These are phyloP conservation scores for Corylus heterophylla DNA, from an alignment of 306 rosid genomes.

Conservation along the genomic window DNA sequence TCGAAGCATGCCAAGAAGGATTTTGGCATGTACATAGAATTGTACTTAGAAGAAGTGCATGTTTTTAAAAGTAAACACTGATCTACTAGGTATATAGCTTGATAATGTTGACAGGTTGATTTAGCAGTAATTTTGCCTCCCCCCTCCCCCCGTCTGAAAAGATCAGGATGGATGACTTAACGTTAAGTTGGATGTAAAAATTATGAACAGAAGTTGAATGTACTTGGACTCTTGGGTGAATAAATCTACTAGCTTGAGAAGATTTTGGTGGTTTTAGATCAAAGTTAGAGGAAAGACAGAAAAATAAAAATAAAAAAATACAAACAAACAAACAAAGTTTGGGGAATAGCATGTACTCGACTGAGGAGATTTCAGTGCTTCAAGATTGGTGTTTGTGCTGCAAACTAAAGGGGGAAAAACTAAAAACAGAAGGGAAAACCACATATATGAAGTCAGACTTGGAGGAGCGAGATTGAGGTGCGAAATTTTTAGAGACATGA, in stretches of 20 bases:
- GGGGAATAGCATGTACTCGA: not conserved
- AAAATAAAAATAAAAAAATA: not conserved
- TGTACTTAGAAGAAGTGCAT: no score
- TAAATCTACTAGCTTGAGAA: not conserved
- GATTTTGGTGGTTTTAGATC: not conserved
- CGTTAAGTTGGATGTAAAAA: no score
- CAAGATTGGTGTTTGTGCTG: not conserved
- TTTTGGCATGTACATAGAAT: no score
- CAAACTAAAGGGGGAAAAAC: not conserved
- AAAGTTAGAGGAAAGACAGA: not conserved
- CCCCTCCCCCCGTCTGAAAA: no score
- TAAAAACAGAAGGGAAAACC: not conserved
- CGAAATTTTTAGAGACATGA: not conserved
- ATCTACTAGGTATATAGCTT: no score
- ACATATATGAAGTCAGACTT: not conserved
- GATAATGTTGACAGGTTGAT: no score
- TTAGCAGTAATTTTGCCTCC: no score
- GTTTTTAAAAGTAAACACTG: no score
- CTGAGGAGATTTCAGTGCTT: not conserved
- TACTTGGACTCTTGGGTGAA: not conserved
- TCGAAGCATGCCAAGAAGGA: not conserved
- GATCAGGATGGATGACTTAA: no score
- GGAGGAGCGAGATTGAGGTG: not conserved
- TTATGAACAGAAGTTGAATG: not conserved
- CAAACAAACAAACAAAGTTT: not conserved